A percentile compares a stretch with the other conserved stretches of the same genome.
These are phyloP conservation scores for Crithidia brevicula DNA, from an alignment of 208 protist genomes.

Conservation along the genomic window DNA sequence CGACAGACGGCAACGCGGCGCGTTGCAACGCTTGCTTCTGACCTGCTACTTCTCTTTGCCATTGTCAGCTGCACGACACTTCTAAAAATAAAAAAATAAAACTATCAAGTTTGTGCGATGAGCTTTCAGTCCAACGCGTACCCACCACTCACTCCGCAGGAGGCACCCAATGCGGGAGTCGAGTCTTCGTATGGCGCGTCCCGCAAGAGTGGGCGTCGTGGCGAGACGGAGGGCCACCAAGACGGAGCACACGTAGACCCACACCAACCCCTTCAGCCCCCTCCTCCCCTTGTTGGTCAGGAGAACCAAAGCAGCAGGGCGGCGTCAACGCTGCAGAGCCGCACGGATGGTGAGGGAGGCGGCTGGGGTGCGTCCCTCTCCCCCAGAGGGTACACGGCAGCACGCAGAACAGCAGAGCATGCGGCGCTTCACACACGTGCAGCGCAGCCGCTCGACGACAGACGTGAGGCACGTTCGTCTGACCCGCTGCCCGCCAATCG, in stretches of 20 bases:
- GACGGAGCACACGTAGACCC: not conserved
- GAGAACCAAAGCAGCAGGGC: not conserved
- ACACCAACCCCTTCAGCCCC: not conserved
- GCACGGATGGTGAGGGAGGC: too few relatives aligned
- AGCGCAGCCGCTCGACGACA: not conserved
- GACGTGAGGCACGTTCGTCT: too few relatives aligned
- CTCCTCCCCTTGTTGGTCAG: not conserved
- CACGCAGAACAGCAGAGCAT: constrained; percentile 4
- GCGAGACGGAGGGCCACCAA: not conserved
- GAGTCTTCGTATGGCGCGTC: not conserved
- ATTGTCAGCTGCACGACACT: too few relatives aligned
- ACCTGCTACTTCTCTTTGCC: too few relatives aligned
- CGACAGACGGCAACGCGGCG: too few relatives aligned
- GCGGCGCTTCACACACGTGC: not conserved
- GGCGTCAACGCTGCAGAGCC: not conserved
- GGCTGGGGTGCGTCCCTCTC: constrained; percentile 19
- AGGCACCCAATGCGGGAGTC: too few relatives aligned
- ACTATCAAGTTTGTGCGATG: too few relatives aligned
- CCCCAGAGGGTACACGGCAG: constrained; percentile 18
- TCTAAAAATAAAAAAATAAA: too few relatives aligned
- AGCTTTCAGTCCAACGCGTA: too few relatives aligned
- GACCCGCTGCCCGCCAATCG: not conserved
- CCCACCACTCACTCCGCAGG: too few relatives aligned
- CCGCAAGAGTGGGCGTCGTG: constrained; percentile 13
- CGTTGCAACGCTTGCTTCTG: too few relatives aligned